A percentile compares a stretch with the other conserved stretches of the same genome.
Conservation (phyloP, 306 rosid genomes). For the Fragaria iinumae region DNA sequence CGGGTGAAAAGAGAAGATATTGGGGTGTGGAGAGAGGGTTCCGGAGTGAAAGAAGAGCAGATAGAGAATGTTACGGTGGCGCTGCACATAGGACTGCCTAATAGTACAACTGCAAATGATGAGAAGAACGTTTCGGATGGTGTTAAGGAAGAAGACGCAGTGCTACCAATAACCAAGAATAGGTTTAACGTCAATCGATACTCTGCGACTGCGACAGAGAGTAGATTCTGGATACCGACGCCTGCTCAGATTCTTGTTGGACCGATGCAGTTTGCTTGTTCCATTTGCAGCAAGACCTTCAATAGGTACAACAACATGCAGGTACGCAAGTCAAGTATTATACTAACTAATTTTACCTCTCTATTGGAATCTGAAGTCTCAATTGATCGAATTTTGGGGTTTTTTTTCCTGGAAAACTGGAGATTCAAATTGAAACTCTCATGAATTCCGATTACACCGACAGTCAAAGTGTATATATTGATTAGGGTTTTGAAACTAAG, state of each 20-base stretch:
- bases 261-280: constrained; percentile 95
- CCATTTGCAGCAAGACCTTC: constrained; percentile 92
- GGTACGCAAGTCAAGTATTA: constrained; percentile 34
- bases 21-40: constrained; percentile 35
- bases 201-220: constrained; percentile 41
- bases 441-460: neutral
- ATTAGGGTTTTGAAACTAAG: neutral
- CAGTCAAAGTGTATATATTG: neutral
- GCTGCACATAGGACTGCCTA: constrained; percentile 84
- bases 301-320: constrained; percentile 99
- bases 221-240: constrained; percentile 97
- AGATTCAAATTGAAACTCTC: neutral
- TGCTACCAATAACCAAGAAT: constrained; percentile 26
- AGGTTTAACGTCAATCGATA: constrained; percentile 37
- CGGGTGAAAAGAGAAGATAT: constrained; percentile 35
- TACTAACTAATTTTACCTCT: neutral
- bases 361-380: neutral
- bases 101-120: constrained; percentile 3
- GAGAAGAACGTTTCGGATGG: constrained; percentile 25
- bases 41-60: constrained; percentile 50
- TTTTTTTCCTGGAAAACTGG: neutral
- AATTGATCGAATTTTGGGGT: neutral
- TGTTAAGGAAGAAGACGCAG: constrained; percentile 41
- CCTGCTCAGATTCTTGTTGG: constrained; percentile 95
- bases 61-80: constrained; percentile 59